Evolutionary conservation across 2,329 filamentous ascomycete genomes (phyloP).

Genomic region (Byssothecium circinans): DNA sequence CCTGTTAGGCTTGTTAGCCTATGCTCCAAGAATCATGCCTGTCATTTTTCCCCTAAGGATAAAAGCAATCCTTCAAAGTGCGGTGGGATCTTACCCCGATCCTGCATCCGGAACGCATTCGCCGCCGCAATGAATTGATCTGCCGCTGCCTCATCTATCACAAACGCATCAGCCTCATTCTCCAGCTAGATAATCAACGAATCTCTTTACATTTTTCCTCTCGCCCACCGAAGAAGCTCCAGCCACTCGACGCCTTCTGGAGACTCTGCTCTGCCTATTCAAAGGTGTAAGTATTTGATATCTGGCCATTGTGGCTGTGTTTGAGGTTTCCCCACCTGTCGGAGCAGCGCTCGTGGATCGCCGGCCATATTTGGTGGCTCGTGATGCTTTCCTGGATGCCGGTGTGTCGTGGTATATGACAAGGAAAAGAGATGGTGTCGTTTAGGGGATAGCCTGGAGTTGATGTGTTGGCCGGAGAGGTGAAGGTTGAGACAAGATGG

Average conservation of each 20-base stretch:
- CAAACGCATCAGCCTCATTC: conserved; percentile 18
- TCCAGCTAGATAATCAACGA: neutral
- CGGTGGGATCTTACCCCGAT: conserved; percentile 62
- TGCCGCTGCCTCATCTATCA: conserved; percentile 72
- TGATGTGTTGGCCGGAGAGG: conserved; percentile 1
- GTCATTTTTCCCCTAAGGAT: neutral
- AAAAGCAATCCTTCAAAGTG: neutral
- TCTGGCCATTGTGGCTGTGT: conserved; percentile 30
- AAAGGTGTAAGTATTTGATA: conserved; percentile 29
- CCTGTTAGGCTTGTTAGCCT: conserved; percentile 52
- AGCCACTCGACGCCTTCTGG: conserved; percentile 73
- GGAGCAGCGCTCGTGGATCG: conserved; percentile 41
- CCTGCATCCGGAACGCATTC: conserved; percentile 88
- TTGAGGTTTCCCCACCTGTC: conserved; percentile 38
- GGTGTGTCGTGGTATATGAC: neutral
- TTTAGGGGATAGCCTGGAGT: conserved; percentile 11
- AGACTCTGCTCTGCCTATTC: conserved; percentile 82
- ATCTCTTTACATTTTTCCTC: conserved; percentile 70
- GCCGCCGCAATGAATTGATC: conserved; percentile 86
- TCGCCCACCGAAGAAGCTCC: conserved; percentile 84
- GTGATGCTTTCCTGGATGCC: conserved; percentile 1
- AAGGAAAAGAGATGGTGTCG: conserved; percentile 3
- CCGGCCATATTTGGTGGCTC: conserved; percentile 36
- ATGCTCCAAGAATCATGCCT: neutral
- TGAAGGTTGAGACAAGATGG: conserved; percentile 36